phyloP scores from a whole-genome alignment of 768 basidiomycete species.

The Gloeostereum incarnatum region DNA sequence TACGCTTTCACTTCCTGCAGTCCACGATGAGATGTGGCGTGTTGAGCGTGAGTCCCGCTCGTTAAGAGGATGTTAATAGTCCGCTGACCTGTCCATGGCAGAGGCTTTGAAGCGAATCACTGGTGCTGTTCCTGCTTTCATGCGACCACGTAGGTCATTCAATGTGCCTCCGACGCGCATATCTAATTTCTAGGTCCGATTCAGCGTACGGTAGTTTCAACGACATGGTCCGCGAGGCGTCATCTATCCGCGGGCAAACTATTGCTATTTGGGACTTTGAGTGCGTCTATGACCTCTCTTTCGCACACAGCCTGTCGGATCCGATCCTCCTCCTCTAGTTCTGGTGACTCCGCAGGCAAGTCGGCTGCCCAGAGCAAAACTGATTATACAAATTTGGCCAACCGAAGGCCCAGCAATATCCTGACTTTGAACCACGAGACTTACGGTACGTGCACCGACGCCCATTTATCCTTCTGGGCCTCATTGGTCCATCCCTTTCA shows the following conservation, averaged over 20 bases:
- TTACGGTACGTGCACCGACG: conserved; percentile 9
- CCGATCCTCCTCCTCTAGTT: conserved; percentile 19
- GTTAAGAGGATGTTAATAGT: too few species aligned
- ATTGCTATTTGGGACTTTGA: conserved; percentile 29
- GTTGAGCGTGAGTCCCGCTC: conserved; percentile 26
- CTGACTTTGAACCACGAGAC: conserved; percentile 32
- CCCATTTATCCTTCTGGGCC: not conserved
- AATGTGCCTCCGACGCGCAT: not conserved
- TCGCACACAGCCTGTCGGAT: not conserved
- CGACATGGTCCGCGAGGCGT: conserved; percentile 30
- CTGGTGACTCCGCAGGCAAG: conserved; percentile 26
- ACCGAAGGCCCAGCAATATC: conserved; percentile 22
- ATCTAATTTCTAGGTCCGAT: not conserved
- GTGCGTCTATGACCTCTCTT: conserved; percentile 10
- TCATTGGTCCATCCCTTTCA: not conserved
- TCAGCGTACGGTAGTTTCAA: conserved; percentile 39
- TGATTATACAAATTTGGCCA: conserved; percentile 17
- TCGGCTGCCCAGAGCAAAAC: conserved; percentile 18
- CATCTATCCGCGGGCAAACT: conserved; percentile 17
- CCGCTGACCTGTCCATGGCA: conserved; percentile 6
- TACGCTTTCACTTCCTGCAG: conserved; percentile 11
- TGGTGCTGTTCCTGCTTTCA: conserved; percentile 34
- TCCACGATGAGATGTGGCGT: conserved; percentile 35
- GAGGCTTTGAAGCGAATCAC: conserved; percentile 31
- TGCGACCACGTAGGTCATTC: conserved; percentile 31